Base-by-base conservation (phyloP, 2,329 filamentous ascomycete genomes). In the Lasiodiplodia hormozganensis region DNA sequence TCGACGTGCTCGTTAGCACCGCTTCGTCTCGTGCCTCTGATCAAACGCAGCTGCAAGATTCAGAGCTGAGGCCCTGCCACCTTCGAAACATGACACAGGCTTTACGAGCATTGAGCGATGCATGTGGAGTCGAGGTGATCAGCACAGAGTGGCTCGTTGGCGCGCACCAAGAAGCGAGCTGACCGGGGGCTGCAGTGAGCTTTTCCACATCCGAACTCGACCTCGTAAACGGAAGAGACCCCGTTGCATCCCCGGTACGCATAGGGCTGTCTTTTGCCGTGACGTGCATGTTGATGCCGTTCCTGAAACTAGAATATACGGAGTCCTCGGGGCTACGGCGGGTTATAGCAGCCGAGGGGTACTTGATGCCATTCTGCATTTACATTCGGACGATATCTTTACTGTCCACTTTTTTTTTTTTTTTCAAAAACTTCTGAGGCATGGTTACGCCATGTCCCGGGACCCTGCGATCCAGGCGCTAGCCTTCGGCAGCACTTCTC, bases 81-180 rank as follows among this genome's bases (percentile, higher is more conserved):
- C 21, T 10, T 47, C 7, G 21, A n/a, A 11, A 34, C 21, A 21
- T 5, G 23, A 52, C 12, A 16, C 18, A 31, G 23, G n/a, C 12
- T 23, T 18, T 21, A 64, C 28, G 12, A 21, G 14, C 28, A 47
- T 47, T n/a, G 43, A 18, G 43, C 40, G n/a, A n/a, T 64, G 47
- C 47, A 10, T 31, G 14, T 6, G 58, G 28, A 28, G 12, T 25
- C 28, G 16, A 31, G 18, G 25, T 25, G 58, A 62, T 62, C 58
- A 62, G 25, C 58, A 31, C 40, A 21, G 31, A 23, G 47, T 52
- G n/a, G 23, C 43, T 38, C 10, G 28, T 52, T 49, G 43, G 60
- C 31, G 60, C 52, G 60, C 31, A 64, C 7, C 60, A 64, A 31
- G 40, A 64, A 52, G 43, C 60, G 60, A 64, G 34, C 23, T 25